Conservation (phyloP, 129 eudicot species). For the Chrysanthemum seticuspe region DNA sequence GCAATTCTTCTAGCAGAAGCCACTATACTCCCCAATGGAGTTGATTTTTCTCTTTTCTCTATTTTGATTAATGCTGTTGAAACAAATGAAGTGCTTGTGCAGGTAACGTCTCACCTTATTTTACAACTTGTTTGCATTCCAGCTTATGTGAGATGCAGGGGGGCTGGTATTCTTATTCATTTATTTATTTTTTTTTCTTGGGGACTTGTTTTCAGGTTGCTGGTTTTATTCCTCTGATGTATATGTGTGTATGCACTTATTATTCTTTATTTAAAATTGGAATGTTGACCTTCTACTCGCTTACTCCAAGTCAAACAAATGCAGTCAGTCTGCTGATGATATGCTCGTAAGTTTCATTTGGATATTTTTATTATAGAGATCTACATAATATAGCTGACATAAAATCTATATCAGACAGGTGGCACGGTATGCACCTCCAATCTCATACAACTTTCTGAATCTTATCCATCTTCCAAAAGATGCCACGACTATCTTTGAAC, state of each 20-base stretch:
- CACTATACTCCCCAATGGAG: conserved; percentile 69
- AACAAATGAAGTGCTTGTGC: conserved; percentile 66
- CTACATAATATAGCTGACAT: background rate
- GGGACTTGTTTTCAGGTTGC: conserved; percentile 48
- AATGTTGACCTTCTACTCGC: conserved; percentile 75
- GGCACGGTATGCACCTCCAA: conserved; percentile 96
- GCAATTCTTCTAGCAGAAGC: conserved; percentile 96
- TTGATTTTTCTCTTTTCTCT: conserved; percentile 84
- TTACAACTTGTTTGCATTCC: no score
- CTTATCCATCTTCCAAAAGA: conserved; percentile 66
- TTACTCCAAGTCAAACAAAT: conserved; percentile 92
- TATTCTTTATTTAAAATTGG: conserved; percentile 86
- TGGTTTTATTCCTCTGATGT: conserved; percentile 71
- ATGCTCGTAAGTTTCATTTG: conserved; percentile 57
- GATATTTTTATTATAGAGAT: background rate
- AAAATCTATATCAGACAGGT: conserved; percentile 50
- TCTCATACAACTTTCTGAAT: conserved; percentile 81
- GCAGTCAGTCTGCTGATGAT: conserved; percentile 94
- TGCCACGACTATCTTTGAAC: conserved; percentile 73
- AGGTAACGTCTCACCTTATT: conserved; percentile 45
- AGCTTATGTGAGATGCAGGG: background rate
- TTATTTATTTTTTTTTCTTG: background rate
- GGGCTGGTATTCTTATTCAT: background rate
- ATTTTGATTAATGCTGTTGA: conserved; percentile 51
- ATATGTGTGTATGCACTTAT: conserved; percentile 90